These are phyloP conservation scores for Hypoxylon cercidicola DNA, from an alignment of 495 filamentous ascomycete genomes.

Conservation along the genomic window DNA sequence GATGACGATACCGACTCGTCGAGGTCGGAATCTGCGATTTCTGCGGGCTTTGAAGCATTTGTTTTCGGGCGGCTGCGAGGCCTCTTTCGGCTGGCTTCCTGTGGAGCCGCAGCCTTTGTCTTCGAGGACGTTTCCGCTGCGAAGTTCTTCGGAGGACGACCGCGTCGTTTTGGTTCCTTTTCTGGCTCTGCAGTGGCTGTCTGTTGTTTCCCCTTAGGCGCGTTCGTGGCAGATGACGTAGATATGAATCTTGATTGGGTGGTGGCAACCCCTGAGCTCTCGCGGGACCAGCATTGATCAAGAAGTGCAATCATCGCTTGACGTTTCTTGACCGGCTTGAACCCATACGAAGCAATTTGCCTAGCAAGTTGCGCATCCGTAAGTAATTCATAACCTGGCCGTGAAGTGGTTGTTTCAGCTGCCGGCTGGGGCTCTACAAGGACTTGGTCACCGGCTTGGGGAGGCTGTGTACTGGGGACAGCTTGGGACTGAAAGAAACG, in stretches of 20 bases:
- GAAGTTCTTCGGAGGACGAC: constrained; percentile 55
- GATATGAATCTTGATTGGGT: constrained; percentile 35
- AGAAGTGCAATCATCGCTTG: constrained; percentile 77
- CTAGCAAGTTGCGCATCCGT: constrained; percentile 71
- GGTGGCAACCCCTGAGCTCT: constrained; percentile 34
- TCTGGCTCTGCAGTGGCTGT: constrained; percentile 8
- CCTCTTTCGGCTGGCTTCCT: constrained; percentile 35
- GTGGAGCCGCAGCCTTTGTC: constrained; percentile 22
- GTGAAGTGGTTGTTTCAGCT: constrained; percentile 46
- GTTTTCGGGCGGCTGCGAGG: constrained; percentile 22
- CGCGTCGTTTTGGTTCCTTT: constrained; percentile 51
- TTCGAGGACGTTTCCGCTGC: constrained; percentile 24
- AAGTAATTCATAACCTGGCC: constrained; percentile 70
- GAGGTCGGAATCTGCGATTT: constrained; percentile 70
- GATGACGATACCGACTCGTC: constrained; percentile 39
- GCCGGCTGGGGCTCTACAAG: constrained; percentile 2
- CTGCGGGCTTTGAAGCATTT: constrained; percentile 52
- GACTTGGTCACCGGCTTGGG: constrained; percentile 6
- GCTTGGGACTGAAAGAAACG: constrained; percentile 21
- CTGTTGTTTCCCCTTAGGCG: constrained; percentile 20
- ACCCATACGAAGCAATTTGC: constrained; percentile 72
- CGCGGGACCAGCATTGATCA: constrained; percentile 75
- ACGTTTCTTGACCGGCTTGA: constrained; percentile 78
- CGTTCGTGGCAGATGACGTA: constrained; percentile 23
- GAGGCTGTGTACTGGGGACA: constrained; percentile 33